Conservation (phyloP, 129 eudicot genomes). For the Flaveria bidentis region DNA sequence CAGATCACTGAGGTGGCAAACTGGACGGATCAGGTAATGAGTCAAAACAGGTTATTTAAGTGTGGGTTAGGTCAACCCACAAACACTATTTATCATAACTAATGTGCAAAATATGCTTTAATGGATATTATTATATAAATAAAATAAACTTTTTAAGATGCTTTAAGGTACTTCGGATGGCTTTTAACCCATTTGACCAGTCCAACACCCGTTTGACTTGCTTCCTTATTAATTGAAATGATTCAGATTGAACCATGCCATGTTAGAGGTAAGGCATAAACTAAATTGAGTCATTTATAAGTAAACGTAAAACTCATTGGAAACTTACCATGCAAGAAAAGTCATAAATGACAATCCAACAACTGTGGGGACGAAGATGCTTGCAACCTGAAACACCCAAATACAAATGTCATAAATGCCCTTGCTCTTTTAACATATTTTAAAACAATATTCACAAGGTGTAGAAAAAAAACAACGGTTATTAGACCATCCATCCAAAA, state of each 20-base stretch:
- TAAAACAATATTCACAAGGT: not conserved
- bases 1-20: not conserved
- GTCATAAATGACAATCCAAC: constrained; percentile 68
- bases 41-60: not conserved
- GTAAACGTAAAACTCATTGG: not conserved
- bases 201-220: not conserved
- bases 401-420: not conserved
- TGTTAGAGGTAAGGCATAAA: not conserved
- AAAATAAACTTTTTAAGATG: not conserved
- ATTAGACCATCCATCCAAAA: not conserved
- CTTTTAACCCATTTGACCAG: not conserved
- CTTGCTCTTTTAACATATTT: not conserved
- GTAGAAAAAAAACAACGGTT: not conserved
- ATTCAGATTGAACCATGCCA: not conserved
- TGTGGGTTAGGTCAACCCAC: not conserved
- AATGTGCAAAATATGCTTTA: not conserved
- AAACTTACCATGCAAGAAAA: constrained; percentile 78
- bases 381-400: constrained; percentile 70
- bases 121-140: not conserved
- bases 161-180: not conserved
- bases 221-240: not conserved
- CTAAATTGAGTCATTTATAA: not conserved
- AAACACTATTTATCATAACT: not conserved
- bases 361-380: constrained; percentile 92
- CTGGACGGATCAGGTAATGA: not conserved